These are phyloP conservation scores for Podospora fimiseda DNA, from an alignment of 495 filamentous ascomycete species.

Conservation along the genomic window DNA sequence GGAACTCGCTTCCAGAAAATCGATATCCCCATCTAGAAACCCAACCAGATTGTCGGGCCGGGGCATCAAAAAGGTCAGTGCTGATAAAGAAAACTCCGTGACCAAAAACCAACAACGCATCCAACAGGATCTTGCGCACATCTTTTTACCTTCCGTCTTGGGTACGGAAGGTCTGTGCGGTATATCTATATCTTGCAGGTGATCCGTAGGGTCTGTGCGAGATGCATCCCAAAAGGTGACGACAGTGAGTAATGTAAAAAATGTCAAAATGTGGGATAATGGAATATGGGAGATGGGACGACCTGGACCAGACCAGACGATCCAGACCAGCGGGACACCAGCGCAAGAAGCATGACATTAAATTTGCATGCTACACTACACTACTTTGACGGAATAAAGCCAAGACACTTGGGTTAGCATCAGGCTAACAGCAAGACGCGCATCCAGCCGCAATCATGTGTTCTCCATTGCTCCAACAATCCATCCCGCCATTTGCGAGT, in stretches of 20 bases:
- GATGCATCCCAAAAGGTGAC: too few relatives aligned
- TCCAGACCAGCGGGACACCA: not conserved
- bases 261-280: too few relatives aligned
- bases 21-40: slow-evolving; percentile 4
- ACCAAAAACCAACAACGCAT: not conserved
- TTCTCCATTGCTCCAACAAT: not conserved
- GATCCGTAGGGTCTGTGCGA: too few relatives aligned
- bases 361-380: not conserved
- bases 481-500: not conserved
- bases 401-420: not conserved
- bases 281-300: too few relatives aligned
- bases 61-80: slow-evolving; percentile 2
- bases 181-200: too few relatives aligned
- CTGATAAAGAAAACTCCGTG: not conserved
- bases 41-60: slow-evolving; percentile 18
- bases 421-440: slow-evolving; percentile 1
- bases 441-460: slow-evolving; percentile 13
- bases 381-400: not conserved
- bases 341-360: too few relatives aligned
- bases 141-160: not conserved
- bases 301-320: too few relatives aligned
- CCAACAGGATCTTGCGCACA: not conserved
- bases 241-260: too few relatives aligned
- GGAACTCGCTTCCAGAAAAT: slow-evolving; percentile 16
- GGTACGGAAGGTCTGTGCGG: not conserved